Evolutionary conservation across 495 filamentous ascomycete genomes (phyloP), one percentile per base, ranked within the genome.

Genomic region (Talaromyces borbonicus): DNA sequence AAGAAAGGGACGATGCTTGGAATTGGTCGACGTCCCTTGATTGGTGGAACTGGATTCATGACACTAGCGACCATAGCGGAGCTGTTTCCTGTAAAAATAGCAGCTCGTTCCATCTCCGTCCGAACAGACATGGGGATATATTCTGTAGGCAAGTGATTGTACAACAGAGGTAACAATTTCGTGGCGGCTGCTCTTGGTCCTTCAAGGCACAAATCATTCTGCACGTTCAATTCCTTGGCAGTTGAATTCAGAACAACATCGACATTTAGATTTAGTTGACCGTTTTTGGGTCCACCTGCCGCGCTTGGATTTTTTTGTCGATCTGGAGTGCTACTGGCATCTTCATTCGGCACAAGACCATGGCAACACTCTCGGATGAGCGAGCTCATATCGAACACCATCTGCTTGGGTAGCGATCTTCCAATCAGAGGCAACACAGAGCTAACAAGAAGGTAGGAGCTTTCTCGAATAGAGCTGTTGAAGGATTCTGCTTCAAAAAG

Each of bases 1-100:
- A 94, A 64, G 50, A 90, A 82, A 5, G 88, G 88, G 22, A 96
- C 61, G 38, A 94, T 81, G 53, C 83, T 87, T 11, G 78, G 67
- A 46, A 74, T 73, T 30, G 69, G 70, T 23, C 62, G 69, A 22
- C 72, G 72, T 2, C 78, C 77, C 35, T 73, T 73, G 35, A 68
- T 65, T 27, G 74, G 74, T 11, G 74, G 66, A 45, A 80, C 73
- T 1, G 87, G 85, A 60, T 90, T 84, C 42, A 94, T 63, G 9
- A 87, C 78, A 59, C 85, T 88, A 23, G 87, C 82, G 9, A 88
- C 55, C 74, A 94, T 83, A 8, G 81, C 79, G 20, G 74, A 57
- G 61, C 78, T 81, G 52, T 80, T 71, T 30, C 71, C 63, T 15
- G 67, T 73, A 27, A 94, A 58, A 43, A 94, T 82, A 29, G 86